A percentile compares a stretch with the other conserved stretches of the same genome.
Conservation (phyloP, 345 rosid species). For the Euclidium syriacum region DNA sequence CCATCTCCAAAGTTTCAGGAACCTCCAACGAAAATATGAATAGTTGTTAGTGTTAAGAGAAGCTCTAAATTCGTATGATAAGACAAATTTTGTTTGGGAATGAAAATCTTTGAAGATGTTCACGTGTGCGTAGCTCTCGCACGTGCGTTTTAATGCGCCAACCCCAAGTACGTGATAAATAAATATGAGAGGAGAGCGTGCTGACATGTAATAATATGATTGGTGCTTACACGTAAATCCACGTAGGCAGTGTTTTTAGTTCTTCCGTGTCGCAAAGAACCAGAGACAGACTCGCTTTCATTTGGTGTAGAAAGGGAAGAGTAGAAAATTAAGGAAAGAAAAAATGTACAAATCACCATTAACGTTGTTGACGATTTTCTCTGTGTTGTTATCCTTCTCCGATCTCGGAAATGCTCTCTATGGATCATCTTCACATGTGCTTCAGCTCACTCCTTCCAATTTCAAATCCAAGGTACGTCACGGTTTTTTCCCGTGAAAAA, state of each 20-base stretch:
- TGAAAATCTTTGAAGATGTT: no score
- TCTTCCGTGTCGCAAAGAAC: background rate
- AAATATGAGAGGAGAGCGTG: no score
- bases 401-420: constrained; percentile 50
- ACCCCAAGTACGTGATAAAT: no score
- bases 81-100: no score
- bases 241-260: background rate
- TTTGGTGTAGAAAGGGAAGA: constrained; percentile 20
- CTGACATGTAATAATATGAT: constrained; percentile 46
- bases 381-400: constrained; percentile 23
- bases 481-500: no score
- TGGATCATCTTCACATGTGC: constrained; percentile 79
- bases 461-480: constrained; percentile 98
- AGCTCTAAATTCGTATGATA: no score
- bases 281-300: background rate
- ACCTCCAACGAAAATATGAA: no score
- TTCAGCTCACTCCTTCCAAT: constrained; percentile 85
- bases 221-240: constrained; percentile 53
- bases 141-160: background rate
- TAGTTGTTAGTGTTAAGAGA: no score
- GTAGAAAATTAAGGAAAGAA: background rate
- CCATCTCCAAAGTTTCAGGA: no score
- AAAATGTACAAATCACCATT: constrained; percentile 33
- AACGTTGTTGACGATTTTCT: constrained; percentile 15
- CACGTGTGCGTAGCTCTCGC: background rate